Evolutionary conservation across 768 basidiomycete species (phyloP), one percentile per base, ranked within the genome.

Genomic region (Sporobolomyces roseus): DNA sequence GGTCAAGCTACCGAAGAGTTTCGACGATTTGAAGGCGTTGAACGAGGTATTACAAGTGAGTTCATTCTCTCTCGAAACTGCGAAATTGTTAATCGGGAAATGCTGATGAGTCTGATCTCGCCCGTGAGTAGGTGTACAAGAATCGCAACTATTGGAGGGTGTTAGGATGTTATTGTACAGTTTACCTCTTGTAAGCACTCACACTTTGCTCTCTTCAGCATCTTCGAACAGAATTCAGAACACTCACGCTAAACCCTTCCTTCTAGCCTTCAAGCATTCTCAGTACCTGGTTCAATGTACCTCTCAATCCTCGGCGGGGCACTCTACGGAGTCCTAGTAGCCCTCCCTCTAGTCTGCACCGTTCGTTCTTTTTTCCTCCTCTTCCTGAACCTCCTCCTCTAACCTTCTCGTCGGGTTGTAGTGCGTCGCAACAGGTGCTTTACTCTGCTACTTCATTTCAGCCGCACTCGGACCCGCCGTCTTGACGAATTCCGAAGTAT

Each of bases 231-330:
- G 27, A 23, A 14, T n/a, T 32, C 16, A 33, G 36, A 49, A 21
- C 54, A 48, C 45, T 27, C 19, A 4, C 9, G 27, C 21, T 4
- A 21, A 49, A n/a, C 23, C 50, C 25, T 17, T 54, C 56, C 51
- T 52, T 45, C 14, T 76, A 94, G 93, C 80, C 83, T 97, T 10
- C 93, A 98, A 82, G 91, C 92, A 0, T 98, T 97, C 80, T 93
- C 93, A 10, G 83, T 97, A 10, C 51, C 63, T 6, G 63, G 93
- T 1, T 94, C 92, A 49, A 94, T 98, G 93, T 98, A 98, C 77
- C 85, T 98, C 54, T 92, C 92, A 61, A 96, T 98, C 75, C 63
- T 97, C 17, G 93, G 90, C 25, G 94, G 94, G 38, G 94, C 94
- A 1, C 89, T 96, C 5, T 98, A 92, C 87, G 93, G 93, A 45